Evolutionary conservation across 371 early-diverging fungal genomes (phyloP).

Genomic region (Lichtheimia corymbifera): DNA sequence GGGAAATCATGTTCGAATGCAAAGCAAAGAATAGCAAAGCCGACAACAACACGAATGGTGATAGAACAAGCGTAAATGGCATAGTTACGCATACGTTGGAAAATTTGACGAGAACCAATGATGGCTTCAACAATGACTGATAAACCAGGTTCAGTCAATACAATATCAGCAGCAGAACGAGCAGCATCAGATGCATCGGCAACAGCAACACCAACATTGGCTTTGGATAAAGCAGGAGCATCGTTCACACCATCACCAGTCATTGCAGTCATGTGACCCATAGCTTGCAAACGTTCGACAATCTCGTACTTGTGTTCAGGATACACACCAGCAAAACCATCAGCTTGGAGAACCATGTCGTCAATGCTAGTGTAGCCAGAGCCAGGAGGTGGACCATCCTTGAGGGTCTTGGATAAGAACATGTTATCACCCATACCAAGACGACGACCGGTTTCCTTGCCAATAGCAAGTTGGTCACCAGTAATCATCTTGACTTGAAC

Average conservation of each 20-base stretch:
- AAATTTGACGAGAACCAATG: slow-evolving; percentile 67
- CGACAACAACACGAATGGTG: slow-evolving; percentile 66
- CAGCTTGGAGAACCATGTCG: slow-evolving; percentile 76
- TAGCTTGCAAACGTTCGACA: slow-evolving; percentile 86
- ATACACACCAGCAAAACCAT: slow-evolving; percentile 90
- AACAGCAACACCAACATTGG: slow-evolving; percentile 85
- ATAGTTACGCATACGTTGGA: slow-evolving; percentile 73
- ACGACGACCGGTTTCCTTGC: slow-evolving; percentile 82
- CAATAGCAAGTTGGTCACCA: slow-evolving; percentile 93
- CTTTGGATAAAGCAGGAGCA: slow-evolving; percentile 90
- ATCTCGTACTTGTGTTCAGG: slow-evolving; percentile 96
- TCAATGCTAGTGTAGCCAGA: slow-evolving; percentile 77
- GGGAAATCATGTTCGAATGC: slow-evolving; percentile 65
- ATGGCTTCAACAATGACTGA: slow-evolving; percentile 72
- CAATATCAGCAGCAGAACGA: slow-evolving; percentile 77
- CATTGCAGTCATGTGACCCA: slow-evolving; percentile 85
- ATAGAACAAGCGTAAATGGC: slow-evolving; percentile 65
- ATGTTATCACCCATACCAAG: slow-evolving; percentile 75
- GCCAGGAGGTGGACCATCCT: slow-evolving; percentile 69
- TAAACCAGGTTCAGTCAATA: slow-evolving; percentile 78
- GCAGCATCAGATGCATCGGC: slow-evolving; percentile 79
- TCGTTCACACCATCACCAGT: slow-evolving; percentile 98
- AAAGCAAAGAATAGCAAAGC: slow-evolving; percentile 58
- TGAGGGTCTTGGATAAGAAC: slow-evolving; percentile 77
- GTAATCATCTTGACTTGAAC: slow-evolving; percentile 96